These are phyloP conservation scores for Iris pallida DNA, from an alignment of 116 monocot genomes.

Conservation along the genomic window DNA sequence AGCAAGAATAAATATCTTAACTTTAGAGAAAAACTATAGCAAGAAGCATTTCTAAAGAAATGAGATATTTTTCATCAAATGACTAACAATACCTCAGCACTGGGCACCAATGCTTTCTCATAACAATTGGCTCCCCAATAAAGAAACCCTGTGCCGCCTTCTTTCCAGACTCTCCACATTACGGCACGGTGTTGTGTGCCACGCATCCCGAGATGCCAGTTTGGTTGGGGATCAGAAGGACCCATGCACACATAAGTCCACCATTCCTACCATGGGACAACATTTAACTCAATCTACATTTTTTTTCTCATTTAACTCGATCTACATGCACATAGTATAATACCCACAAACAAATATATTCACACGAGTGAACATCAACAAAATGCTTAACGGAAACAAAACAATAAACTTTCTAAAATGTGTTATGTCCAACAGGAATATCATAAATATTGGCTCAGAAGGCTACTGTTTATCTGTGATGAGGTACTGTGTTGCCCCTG, in stretches of 20 bases:
- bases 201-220: conserved; percentile 99
- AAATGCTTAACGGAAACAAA: too few species aligned
- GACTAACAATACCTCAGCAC: conserved; percentile 72
- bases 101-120: conserved; percentile 72
- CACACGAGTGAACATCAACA: too few species aligned
- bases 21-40: too few species aligned
- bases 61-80: neutral
- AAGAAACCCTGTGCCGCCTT: conserved; percentile 91
- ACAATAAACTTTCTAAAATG: too few species aligned
- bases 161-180: conserved; percentile 99
- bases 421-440: too few species aligned
- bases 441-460: too few species aligned
- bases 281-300: neutral
- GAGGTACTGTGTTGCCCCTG: too few species aligned
- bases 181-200: conserved; percentile 98
- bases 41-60: neutral
- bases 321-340: neutral
- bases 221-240: conserved; percentile 95
- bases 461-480: too few species aligned
- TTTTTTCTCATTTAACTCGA: neutral
- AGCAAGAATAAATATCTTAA: too few species aligned
- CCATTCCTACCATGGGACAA: conserved; percentile 68
- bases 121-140: conserved; percentile 99
- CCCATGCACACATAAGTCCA: conserved; percentile 99
- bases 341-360: neutral